Evolutionary conservation across 371 early-diverging fungal genomes (phyloP), one percentile per base, ranked within the genome.

Genomic region (Mycotypha africana): DNA sequence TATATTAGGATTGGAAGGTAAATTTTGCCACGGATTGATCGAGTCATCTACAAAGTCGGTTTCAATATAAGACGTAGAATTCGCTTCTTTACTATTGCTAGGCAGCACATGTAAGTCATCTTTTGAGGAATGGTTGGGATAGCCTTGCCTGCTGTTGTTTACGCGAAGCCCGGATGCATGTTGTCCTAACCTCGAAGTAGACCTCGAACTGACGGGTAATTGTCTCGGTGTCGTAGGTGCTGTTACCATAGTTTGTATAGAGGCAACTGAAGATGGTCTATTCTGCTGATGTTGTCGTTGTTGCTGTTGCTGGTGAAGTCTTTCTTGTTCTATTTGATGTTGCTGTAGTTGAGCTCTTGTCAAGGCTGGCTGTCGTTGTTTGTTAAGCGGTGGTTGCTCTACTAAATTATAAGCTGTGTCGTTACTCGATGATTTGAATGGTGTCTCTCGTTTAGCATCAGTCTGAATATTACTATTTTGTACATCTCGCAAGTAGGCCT

Each of bases 221-320:
- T 49, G 49, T 19, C 33, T 40, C 31, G 45, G 47, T 15, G 47
- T 60, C 2, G 35, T 48, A 0, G 50, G 60, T 35, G 61, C 56
- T n/a, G 61, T 51, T 4, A 55, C 49, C 48, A 51, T 46, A 7
- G 58, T 57, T 25, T 53, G 53, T 33, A 49, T 35, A 15, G 58
- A 58, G 1, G 58, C 53, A 8, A 46, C 58, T 12, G 58, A 58
- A 10, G 33, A 25, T 12, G 58, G 58, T 31, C 58, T 45, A 36
- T 30, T 46, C 5, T 31, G 12, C 25, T 42, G 31, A 28, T 38
- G 31, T 26, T 14, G 14, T 36, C 15, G 23, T 37, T 53, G 42
- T 16, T 30, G 21, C 11, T 38, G 38, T 20, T 15, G 37, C 22
- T 11, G 5, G n/a, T 28, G 30, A 28, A 6, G 12, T 28, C 30